Evolutionary conservation across 306 rosid genomes (phyloP).

Genomic region (Quercus cerris): DNA sequence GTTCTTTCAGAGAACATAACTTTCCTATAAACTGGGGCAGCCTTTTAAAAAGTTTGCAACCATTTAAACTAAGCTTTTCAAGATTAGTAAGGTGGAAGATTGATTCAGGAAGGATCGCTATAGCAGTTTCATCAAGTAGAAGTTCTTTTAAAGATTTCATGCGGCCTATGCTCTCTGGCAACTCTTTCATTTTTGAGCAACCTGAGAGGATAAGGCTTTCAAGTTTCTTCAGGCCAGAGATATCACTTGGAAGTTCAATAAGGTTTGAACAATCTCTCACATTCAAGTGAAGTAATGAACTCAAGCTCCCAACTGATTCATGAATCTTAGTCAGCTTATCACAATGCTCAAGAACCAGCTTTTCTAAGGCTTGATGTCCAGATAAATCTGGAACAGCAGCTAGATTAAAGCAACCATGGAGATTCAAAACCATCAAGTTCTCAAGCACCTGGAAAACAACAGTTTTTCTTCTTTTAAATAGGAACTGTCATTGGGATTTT

Average conservation of each 20-base stretch:
- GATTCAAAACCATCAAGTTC: constrained; percentile 50
- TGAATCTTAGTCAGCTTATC: constrained; percentile 37
- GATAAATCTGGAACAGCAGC: constrained; percentile 53
- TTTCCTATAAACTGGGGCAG: constrained; percentile 48
- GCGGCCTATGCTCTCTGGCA: constrained; percentile 43
- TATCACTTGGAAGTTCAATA: constrained; percentile 36
- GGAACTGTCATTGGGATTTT: no score
- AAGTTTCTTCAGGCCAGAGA: constrained; percentile 46
- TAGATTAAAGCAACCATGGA: constrained; percentile 31
- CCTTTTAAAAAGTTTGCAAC: constrained; percentile 32
- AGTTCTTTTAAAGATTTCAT: constrained; percentile 43
- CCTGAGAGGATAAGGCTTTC: constrained; percentile 43
- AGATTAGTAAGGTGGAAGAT: constrained; percentile 43
- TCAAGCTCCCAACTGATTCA: constrained; percentile 40
- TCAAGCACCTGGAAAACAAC: constrained; percentile 21
- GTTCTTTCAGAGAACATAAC: constrained; percentile 39
- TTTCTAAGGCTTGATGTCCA: constrained; percentile 34
- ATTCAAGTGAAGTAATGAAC: constrained; percentile 41
- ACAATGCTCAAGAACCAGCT: constrained; percentile 54
- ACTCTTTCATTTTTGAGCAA: constrained; percentile 35
- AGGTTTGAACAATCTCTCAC: constrained; percentile 38
- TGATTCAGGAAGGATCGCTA: constrained; percentile 46
- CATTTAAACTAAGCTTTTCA: constrained; percentile 30
- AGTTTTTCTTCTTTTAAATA: no score
- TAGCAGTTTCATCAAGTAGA: constrained; percentile 32